Conservation (phyloP, 2,329 filamentous ascomycete species). For the Cyphellophora europaea region DNA sequence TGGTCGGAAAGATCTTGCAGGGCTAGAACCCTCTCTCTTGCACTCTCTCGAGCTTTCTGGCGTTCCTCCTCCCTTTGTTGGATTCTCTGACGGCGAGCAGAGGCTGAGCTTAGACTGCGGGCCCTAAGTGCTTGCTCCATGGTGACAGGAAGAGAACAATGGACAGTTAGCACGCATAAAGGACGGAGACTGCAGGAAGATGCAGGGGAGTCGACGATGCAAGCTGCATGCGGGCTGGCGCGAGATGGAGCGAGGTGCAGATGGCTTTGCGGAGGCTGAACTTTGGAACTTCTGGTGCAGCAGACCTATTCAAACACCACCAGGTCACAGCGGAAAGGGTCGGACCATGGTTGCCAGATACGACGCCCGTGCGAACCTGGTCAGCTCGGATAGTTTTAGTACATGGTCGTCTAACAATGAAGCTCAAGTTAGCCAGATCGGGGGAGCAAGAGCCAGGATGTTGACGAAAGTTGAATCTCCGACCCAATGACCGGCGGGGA, state of each 20-base stretch:
- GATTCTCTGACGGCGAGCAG: constrained; percentile 12
- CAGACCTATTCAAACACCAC: neutral
- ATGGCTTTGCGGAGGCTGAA: neutral
- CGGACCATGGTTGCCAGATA: neutral
- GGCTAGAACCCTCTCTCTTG: constrained; percentile 2
- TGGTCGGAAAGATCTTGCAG: neutral
- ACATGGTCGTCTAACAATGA: no score
- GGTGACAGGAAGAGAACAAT: neutral
- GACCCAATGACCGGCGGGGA: neutral
- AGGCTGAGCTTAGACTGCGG: constrained; percentile 13
- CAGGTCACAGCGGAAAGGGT: neutral
- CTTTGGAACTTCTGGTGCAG: neutral
- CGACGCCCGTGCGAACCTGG: no score
- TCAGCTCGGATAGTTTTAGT: no score
- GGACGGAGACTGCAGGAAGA: no score
- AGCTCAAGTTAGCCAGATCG: no score
- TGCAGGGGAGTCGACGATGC: no score
- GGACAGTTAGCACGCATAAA: no score
- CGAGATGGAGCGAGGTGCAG: neutral
- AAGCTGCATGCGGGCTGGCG: neutral
- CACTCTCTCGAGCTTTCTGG: constrained; percentile 4
- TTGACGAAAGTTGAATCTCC: neutral
- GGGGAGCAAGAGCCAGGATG: neutral
- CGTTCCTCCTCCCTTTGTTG: constrained; percentile 12
- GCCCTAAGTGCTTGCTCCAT: constrained; percentile 15